phyloP scores from a whole-genome alignment of 768 basidiomycete genomes.

The Pleurotus cornucopiae region DNA sequence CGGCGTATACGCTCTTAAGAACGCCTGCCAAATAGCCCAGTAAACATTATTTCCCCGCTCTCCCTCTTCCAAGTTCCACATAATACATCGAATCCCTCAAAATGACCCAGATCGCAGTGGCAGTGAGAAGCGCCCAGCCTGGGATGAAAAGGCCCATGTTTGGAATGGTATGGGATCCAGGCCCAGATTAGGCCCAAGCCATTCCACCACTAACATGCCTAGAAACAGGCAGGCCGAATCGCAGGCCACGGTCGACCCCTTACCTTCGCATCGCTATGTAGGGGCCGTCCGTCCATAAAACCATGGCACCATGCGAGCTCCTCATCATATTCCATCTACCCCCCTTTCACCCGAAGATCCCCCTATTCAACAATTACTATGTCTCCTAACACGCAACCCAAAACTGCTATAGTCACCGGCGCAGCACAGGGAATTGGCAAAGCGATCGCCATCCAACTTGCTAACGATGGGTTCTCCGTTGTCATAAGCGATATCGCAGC shows the following conservation, averaged over 20 bases:
- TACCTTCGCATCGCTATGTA: background rate
- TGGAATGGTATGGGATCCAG: too few relatives aligned
- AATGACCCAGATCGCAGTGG: too few relatives aligned
- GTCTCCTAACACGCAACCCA: background rate
- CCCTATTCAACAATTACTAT: background rate
- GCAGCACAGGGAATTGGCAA: conserved; percentile 29
- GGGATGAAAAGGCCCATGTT: too few relatives aligned
- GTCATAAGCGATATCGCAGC: conserved; percentile 23
- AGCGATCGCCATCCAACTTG: conserved; percentile 27
- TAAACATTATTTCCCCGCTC: too few relatives aligned
- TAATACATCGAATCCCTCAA: too few relatives aligned
- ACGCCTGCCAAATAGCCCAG: too few relatives aligned
- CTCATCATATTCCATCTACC: background rate
- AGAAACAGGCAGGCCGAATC: background rate
- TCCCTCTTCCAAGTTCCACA: too few relatives aligned
- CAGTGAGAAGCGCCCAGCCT: too few relatives aligned
- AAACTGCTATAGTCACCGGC: conserved; percentile 26
- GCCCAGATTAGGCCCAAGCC: too few relatives aligned
- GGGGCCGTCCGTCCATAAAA: background rate
- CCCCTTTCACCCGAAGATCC: too few relatives aligned
- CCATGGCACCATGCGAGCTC: background rate
- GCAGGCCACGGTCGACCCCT: background rate
- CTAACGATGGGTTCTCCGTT: conserved; percentile 27
- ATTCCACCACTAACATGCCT: too few relatives aligned
- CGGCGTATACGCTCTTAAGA: too few relatives aligned